Evolutionary conservation across 2,329 filamentous ascomycete genomes (phyloP), one percentile per base, ranked within the genome.

Genomic region (Periglandula ipomoeae): DNA sequence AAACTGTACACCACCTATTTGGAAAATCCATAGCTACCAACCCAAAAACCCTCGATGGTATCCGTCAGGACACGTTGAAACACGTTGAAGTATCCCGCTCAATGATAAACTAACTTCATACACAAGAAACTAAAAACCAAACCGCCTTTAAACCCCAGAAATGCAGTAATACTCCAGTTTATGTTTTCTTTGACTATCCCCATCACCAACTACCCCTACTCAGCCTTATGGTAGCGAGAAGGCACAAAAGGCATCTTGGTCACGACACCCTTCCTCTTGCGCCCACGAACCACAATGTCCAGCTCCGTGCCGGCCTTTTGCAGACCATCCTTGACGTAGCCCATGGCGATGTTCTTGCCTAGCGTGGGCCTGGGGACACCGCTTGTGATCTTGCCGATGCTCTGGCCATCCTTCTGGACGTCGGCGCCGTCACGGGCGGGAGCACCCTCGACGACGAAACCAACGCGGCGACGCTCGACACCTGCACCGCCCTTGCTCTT

Each of bases 321-420:
- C 63, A 84, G 70, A 0, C 88, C 88, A 54, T 87, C 82, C 67
- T 82, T 81, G 61, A 96, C 75, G 63, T 95, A 95, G 0, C 84
- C 93, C 93, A 98, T 98, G 49, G 91, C 89, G 53, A 98, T 91
- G 66, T 97, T 96, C 73, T 85, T 85, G 55, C 84, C 83, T 43
- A 96, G 71, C 0, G 85, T 87, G 2, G 93, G 93, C 62, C 85
- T 90, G 0, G 93, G 93, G 56, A 89, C 87, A 15, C 93, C 93
- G 57, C 88, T 95, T 5, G 93, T 98, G 53, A 98, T 75, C 32
- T 73, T 76, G 13, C 93, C 93, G 48, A 97, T 76, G 57, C 79
- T 78, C 57, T 84, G 69, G 27, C 80, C 81, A 5, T 79, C 74
- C 51, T 76, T 64, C 27, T 90, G 74, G 53, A 98, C 85, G 59